Percentiles rank a stretch among this genome's conserved stretches.
Conservation (phyloP, 2,329 filamentous ascomycete genomes). For the Xylaria sp. region DNA sequence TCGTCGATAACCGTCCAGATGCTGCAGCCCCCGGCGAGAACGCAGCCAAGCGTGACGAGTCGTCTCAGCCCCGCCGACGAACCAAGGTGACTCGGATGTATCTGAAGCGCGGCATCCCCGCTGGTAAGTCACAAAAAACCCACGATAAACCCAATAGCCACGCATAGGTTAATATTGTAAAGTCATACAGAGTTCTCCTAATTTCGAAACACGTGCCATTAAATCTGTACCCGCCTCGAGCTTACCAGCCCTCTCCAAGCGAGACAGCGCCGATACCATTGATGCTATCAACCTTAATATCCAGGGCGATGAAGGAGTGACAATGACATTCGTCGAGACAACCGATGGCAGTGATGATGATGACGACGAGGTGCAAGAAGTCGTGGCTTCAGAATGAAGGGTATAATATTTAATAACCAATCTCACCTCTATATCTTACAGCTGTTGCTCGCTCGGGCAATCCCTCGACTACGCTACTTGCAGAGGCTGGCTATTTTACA, state of each 20-base stretch:
- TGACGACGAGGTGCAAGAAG: slow-evolving; percentile 46
- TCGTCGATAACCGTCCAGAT: slow-evolving; percentile 49
- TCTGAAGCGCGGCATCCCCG: slow-evolving; percentile 57
- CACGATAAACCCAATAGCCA: neutral
- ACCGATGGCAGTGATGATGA: slow-evolving; percentile 40
- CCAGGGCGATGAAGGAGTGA: slow-evolving; percentile 57
- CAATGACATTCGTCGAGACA: slow-evolving; percentile 60
- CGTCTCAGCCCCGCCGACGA: slow-evolving; percentile 51
- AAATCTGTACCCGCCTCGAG: slow-evolving; percentile 42
- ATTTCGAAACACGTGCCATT: slow-evolving; percentile 44
- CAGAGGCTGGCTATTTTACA: neutral
- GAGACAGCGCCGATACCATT: slow-evolving; percentile 48
- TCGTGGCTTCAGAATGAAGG: slow-evolving; percentile 37
- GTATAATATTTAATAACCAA: slow-evolving; percentile 8
- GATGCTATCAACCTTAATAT: slow-evolving; percentile 60
- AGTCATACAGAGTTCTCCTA: slow-evolving; percentile 46
- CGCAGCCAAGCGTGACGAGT: slow-evolving; percentile 42
- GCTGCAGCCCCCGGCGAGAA: slow-evolving; percentile 28
- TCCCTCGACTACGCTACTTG: neutral
- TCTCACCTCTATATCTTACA: neutral
- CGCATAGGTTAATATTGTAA: slow-evolving; percentile 42
- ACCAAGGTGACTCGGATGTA: slow-evolving; percentile 61
- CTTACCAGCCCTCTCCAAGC: slow-evolving; percentile 41
- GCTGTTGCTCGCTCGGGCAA: neutral
- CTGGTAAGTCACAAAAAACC: slow-evolving; percentile 51